Conservation (phyloP, 306 rosid genomes). For the Echinosophora koreensis region DNA sequence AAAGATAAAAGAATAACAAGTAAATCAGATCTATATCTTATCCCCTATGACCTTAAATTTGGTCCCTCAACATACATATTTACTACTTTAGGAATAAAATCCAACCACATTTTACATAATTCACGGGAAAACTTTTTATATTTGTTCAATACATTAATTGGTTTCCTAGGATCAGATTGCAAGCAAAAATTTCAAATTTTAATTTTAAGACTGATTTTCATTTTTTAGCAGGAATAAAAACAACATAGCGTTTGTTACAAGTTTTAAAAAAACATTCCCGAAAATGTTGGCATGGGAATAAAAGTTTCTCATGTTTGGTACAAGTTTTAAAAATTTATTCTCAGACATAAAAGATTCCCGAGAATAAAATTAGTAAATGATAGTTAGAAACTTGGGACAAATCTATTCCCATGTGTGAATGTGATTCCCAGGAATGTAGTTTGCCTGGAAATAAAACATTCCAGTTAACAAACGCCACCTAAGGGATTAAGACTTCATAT, state of each 20-base stretch:
- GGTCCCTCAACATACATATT: background rate
- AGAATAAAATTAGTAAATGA: too few relatives aligned
- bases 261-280: too few relatives aligned
- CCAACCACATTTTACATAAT: background rate
- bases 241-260: too few relatives aligned
- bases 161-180: background rate
- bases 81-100: constrained; percentile 7
- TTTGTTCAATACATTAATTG: background rate
- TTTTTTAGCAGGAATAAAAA: background rate
- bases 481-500: background rate
- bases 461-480: too few relatives aligned
- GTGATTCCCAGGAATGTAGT: too few relatives aligned
- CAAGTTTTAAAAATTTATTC: too few relatives aligned
- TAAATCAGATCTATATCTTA: constrained; percentile 11
- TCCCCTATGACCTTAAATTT: background rate
- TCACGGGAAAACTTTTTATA: background rate
- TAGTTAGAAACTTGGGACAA: too few relatives aligned
- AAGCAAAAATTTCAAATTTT: background rate
- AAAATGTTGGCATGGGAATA: too few relatives aligned
- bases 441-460: too few relatives aligned
- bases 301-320: too few relatives aligned
- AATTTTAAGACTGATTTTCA: background rate
- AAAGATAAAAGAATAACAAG: background rate
- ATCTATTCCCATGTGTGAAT: too few relatives aligned
- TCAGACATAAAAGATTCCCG: too few relatives aligned